Evolutionary conservation across 2,329 filamentous ascomycete species (phyloP).

Genomic region (Scleromitrula shiraiana): DNA sequence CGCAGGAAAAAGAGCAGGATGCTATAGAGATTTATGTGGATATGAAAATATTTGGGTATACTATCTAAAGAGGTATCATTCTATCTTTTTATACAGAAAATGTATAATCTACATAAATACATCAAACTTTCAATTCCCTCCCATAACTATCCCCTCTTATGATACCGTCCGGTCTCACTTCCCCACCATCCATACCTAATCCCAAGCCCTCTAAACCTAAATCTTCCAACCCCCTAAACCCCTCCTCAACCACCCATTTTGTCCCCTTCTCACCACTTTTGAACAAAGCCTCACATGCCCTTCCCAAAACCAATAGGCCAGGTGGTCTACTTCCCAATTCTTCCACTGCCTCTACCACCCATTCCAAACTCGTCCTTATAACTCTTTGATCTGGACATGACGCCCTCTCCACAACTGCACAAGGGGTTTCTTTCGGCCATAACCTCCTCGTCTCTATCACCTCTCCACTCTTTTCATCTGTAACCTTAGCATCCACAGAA

Average conservation of each 20-base stretch:
- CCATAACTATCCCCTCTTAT: constrained; percentile 16
- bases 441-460: constrained; percentile 32
- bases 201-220: constrained; percentile 17
- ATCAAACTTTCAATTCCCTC: constrained; percentile 16
- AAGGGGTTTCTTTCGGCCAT: constrained; percentile 76
- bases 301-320: constrained; percentile 77
- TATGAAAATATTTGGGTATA: no score
- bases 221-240: constrained; percentile 64
- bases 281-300: constrained; percentile 68
- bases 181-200: constrained; percentile 14
- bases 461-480: constrained; percentile 28
- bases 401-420: constrained; percentile 86
- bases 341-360: constrained; percentile 76
- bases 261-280: constrained; percentile 46
- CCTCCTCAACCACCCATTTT: constrained; percentile 81
- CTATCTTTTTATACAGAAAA: no score
- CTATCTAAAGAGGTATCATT: no score
- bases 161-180: constrained; percentile 9
- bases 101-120: no score
- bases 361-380: constrained; percentile 74
- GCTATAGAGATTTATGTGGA: no score
- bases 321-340: constrained; percentile 84
- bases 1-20: no score
- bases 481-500: constrained; percentile 31
- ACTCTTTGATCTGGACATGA: constrained; percentile 92